phyloP scores from a whole-genome alignment of 352 stramenopile species.

The Globisporangium carolinianum region DNA sequence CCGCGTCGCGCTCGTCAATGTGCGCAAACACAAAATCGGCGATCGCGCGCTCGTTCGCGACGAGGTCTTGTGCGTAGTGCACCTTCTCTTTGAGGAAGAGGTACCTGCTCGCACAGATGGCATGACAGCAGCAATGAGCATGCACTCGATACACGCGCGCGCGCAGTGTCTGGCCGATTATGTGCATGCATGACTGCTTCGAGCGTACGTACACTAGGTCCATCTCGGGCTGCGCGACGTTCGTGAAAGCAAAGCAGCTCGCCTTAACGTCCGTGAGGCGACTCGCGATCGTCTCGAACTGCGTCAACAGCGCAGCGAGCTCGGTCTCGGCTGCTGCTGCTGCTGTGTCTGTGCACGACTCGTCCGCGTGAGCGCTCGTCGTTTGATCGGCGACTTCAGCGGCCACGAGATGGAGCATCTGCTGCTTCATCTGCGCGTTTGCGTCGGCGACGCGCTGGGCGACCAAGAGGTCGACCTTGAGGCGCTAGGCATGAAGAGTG shows the following conservation, averaged over 20 bases:
- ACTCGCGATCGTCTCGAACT: slow-evolving; percentile 37
- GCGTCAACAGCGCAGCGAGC: slow-evolving; percentile 32
- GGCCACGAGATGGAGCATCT: slow-evolving; percentile 56
- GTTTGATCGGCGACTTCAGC: slow-evolving; percentile 22
- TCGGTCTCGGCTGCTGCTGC: slow-evolving; percentile 28
- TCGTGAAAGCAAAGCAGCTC: slow-evolving; percentile 66
- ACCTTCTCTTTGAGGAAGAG: slow-evolving; percentile 81
- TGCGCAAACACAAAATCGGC: slow-evolving; percentile 52
- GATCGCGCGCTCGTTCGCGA: slow-evolving; percentile 61
- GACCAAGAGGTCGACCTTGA: slow-evolving; percentile 74
- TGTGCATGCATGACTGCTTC: too few relatives aligned
- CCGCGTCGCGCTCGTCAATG: slow-evolving; percentile 46
- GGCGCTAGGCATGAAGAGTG: slow-evolving; percentile 14
- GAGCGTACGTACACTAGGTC: slow-evolving; percentile 41
- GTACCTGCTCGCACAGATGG: slow-evolving; percentile 27
- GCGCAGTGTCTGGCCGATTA: too few relatives aligned
- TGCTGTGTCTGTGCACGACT: background rate
- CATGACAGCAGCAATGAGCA: too few relatives aligned
- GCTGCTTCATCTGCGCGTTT: slow-evolving; percentile 50
- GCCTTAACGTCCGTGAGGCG: slow-evolving; percentile 59
- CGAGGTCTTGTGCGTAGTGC: slow-evolving; percentile 62
- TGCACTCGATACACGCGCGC: too few relatives aligned
- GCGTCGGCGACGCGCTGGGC: slow-evolving; percentile 58
- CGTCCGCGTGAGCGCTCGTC: background rate
- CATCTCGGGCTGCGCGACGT: slow-evolving; percentile 43